phyloP scores from a whole-genome alignment of 192 early-diverging fungal genomes.

The Jimgerdemannia lactiflua region DNA sequence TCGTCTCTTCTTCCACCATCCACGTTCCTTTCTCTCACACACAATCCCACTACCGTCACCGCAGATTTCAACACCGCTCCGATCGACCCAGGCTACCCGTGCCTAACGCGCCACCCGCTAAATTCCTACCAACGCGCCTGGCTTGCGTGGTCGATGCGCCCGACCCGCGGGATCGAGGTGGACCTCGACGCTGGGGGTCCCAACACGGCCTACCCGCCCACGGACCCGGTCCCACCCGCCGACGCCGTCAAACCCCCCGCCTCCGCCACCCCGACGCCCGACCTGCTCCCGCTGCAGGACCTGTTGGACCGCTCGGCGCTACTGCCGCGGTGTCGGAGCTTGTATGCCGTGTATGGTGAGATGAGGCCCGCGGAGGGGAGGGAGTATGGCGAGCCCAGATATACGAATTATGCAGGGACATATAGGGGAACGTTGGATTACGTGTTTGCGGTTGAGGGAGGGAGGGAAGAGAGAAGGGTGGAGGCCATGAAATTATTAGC shows the following conservation, averaged over 20 bases:
- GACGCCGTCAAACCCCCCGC: too few relatives aligned
- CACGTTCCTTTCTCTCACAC: neutral
- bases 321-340: neutral
- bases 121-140: constrained; percentile 5
- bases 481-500: neutral
- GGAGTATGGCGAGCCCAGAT: constrained; percentile 21
- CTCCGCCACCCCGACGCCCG: too few relatives aligned
- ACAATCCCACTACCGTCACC: neutral
- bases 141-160: constrained; percentile 12
- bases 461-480: neutral
- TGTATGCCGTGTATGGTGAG: constrained; percentile 17
- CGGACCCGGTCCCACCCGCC: neutral
- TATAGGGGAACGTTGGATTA: constrained; percentile 35
- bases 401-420: constrained; percentile 20
- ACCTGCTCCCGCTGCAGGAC: neutral
- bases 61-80: constrained; percentile 27
- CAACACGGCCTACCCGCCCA: neutral
- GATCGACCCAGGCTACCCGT: constrained; percentile 17
- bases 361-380: constrained; percentile 2
- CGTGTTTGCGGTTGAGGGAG: constrained; percentile 13
- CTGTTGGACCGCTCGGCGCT: neutral
- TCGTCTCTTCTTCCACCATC: too few relatives aligned
- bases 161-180: constrained; percentile 3
- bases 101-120: constrained; percentile 10
- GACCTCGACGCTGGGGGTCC: neutral